Evolutionary conservation across 202 grass and related monocot genomes (phyloP).

Genomic region (Cymbopogon flexuosus): DNA sequence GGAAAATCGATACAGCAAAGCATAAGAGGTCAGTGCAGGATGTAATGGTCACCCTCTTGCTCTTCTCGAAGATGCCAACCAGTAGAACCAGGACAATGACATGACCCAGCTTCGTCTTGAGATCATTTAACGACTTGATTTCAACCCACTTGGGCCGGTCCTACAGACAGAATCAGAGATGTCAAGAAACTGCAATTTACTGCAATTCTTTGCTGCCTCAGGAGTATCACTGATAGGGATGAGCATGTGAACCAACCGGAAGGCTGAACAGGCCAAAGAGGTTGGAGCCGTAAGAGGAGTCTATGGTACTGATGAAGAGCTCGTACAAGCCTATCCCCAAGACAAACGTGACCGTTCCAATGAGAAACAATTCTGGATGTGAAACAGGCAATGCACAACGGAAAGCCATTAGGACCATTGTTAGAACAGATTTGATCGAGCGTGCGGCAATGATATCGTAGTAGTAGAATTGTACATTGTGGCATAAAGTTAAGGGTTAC

Average conservation of each 20-base stretch:
- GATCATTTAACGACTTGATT: constrained; percentile 70
- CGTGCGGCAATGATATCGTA: too few species aligned
- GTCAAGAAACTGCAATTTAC: constrained; percentile 1
- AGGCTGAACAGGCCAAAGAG: constrained; percentile 78
- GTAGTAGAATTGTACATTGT: too few species aligned
- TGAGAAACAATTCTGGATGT: constrained; percentile 67
- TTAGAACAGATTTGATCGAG: background rate
- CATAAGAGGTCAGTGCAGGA: constrained; percentile 60
- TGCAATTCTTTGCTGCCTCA: background rate
- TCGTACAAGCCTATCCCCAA: constrained; percentile 86
- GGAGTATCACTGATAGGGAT: background rate
- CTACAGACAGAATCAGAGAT: constrained; percentile 30
- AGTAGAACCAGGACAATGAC: constrained; percentile 85
- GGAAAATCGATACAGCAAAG: constrained; percentile 69
- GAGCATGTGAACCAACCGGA: constrained; percentile 40
- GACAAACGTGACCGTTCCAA: constrained; percentile 89
- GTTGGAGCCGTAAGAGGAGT: constrained; percentile 64
- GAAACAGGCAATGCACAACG: constrained; percentile 19
- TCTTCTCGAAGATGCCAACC: constrained; percentile 85
- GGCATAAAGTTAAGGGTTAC: too few species aligned
- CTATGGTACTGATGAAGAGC: constrained; percentile 88
- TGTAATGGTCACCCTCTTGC: constrained; percentile 62
- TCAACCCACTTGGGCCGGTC: constrained; percentile 78
- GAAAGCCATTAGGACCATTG: background rate
- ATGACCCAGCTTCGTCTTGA: constrained; percentile 95